Evolutionary conservation across 1,284 basidiomycete genomes (phyloP), one percentile per base, ranked within the genome.

Genomic region (Ceraceosorus guamensis): DNA sequence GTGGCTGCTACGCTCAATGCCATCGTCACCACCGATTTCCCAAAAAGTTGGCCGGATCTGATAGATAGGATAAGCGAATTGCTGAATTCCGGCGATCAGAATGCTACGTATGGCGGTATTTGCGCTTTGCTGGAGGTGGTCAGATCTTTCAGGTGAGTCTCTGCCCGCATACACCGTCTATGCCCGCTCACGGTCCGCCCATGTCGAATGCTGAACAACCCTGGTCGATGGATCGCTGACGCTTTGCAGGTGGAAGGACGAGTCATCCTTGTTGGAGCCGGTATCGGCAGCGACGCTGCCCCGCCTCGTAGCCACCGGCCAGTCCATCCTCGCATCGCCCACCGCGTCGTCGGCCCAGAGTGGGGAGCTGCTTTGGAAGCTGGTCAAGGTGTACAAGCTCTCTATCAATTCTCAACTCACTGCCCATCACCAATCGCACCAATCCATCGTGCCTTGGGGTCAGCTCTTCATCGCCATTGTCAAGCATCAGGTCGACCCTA

Each of bases 391-490:
- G 48, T 76, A 74, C 69, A 73, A 73, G 63, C 70, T 67, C 35
- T 67, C 62, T 50, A 71, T 76, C 59, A 59, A 65, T 35, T 51
- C 62, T 33, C 63, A 67, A 24, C 62, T 76, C 6, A 66, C 69
- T 30, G 55, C 60, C 53, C 69, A 73, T 50, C 71, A 71, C 55
- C 73, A 73, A 53, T 61, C 67, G 45, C 53, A 71, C 57, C 65
- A 70, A 41, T 68, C 65, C 46, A 76, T 76, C 50, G 64, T 73
- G 8, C 65, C 70, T 2, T 76, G 73, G 73, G 73, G 73, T 37
- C 62, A 66, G n/a, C 59, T 73, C 32, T 48, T 76, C 32, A 65
- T 76, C 50, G 61, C 63, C 34, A 61, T 75, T 14, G 72, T 68
- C n/a, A 64, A 70, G 49, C 65, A 68, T 58, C 52, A 68, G 48